Percentiles rank a stretch among this genome's conserved stretches.
phyloP scores from a whole-genome alignment of 768 basidiomycete species.

The Trametes coccinea region DNA sequence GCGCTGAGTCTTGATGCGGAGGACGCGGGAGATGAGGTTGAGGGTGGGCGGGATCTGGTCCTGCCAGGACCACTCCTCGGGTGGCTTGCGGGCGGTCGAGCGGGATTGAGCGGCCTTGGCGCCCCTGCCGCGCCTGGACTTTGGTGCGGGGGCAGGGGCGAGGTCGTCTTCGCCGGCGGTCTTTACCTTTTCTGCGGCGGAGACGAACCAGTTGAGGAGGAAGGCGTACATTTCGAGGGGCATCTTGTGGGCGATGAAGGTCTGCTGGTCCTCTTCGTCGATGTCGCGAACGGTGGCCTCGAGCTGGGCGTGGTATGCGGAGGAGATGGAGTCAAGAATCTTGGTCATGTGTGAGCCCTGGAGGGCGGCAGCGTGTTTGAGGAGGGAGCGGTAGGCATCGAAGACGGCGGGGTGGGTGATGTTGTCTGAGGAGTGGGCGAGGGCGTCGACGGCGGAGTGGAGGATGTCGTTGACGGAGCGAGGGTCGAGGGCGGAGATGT shows the following conservation, averaged over 20 bases:
- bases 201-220: constrained; percentile 88
- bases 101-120: constrained; percentile 52
- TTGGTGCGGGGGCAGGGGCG: constrained; percentile 47
- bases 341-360: constrained; percentile 74
- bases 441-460: constrained; percentile 77
- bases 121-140: constrained; percentile 58
- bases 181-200: constrained; percentile 76
- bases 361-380: constrained; percentile 72
- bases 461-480: constrained; percentile 46
- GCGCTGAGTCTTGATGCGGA: constrained; percentile 67
- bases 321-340: constrained; percentile 82
- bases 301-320: constrained; percentile 70
- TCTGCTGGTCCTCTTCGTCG: constrained; percentile 65
- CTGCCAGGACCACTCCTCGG: constrained; percentile 67
- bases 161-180: constrained; percentile 44
- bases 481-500: constrained; percentile 57
- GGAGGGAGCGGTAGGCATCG: constrained; percentile 77
- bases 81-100: constrained; percentile 42
- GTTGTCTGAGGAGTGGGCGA: constrained; percentile 73
- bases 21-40: constrained; percentile 66
- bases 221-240: constrained; percentile 93
- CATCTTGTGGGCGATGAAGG: constrained; percentile 59
- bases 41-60: constrained; percentile 75
- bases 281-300: constrained; percentile 71
- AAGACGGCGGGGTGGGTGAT: constrained; percentile 71